phyloP scores from a whole-genome alignment of 352 stramenopile genomes.

The Blastocystis sp. region DNA sequence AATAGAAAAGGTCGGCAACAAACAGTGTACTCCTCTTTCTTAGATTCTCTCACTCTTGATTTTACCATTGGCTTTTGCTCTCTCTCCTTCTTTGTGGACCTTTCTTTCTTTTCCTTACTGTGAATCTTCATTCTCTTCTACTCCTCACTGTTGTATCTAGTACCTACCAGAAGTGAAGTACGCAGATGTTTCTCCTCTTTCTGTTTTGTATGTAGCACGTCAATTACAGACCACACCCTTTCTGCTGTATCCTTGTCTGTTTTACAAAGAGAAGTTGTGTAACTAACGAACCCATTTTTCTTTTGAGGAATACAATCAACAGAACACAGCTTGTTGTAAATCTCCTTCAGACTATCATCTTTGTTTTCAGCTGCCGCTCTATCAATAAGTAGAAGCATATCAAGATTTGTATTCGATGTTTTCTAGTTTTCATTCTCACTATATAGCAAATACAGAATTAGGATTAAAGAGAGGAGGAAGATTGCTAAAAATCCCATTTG shows the following conservation, averaged over 20 bases:
- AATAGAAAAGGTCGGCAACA: background rate
- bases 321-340: background rate
- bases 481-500: background rate
- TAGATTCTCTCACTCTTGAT: background rate
- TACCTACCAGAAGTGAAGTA: background rate
- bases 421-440: background rate
- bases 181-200: background rate
- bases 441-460: background rate
- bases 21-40: background rate
- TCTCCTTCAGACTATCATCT: background rate
- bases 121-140: slow-evolving; percentile 20
- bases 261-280: background rate
- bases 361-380: slow-evolving; percentile 28
- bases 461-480: slow-evolving; percentile 36
- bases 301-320: slow-evolving; percentile 42
- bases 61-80: background rate
- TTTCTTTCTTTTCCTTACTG: slow-evolving; percentile 6
- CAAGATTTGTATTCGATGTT: slow-evolving; percentile 18
- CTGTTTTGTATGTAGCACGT: background rate
- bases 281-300: slow-evolving; percentile 47
- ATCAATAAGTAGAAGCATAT: slow-evolving; percentile 46
- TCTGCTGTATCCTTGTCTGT: slow-evolving; percentile 4
- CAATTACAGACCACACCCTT: background rate
- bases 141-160: background rate
- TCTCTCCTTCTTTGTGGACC: background rate